Conservation (phyloP, 108 stramenopile species). For the Pseudonitzschia pungens region DNA sequence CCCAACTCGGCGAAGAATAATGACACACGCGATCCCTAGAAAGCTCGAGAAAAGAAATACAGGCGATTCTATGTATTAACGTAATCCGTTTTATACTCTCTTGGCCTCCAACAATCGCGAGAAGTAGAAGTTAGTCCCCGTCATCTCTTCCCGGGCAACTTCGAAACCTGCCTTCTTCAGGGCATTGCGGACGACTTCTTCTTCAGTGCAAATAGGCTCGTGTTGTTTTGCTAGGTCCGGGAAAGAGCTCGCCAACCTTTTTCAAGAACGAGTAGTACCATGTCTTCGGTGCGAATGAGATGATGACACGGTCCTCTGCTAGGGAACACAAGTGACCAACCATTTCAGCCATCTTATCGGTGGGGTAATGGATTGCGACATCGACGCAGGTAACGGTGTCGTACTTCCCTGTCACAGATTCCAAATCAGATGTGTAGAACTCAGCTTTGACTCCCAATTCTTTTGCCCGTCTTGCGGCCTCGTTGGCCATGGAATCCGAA, state of each 20-base stretch:
- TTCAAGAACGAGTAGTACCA: slow-evolving; percentile 93
- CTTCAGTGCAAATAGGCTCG: slow-evolving; percentile 95
- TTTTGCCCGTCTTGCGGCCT: slow-evolving; percentile 86
- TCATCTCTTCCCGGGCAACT: slow-evolving; percentile 90
- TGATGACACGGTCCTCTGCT: slow-evolving; percentile 81
- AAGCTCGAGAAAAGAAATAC: neutral
- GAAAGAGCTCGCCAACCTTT: slow-evolving; percentile 95
- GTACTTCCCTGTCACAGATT: slow-evolving; percentile 87
- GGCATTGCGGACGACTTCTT: slow-evolving; percentile 80
- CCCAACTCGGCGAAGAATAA: too few relatives aligned
- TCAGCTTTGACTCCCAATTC: slow-evolving; percentile 78
- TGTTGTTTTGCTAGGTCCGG: slow-evolving; percentile 95
- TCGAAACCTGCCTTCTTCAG: slow-evolving; percentile 85
- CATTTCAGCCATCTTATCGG: slow-evolving; percentile 94
- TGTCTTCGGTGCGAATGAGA: slow-evolving; percentile 96
- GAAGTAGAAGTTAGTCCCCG: slow-evolving; percentile 96
- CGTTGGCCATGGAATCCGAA: slow-evolving; percentile 90
- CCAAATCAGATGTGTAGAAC: slow-evolving; percentile 94
- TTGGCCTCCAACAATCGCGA: slow-evolving; percentile 93
- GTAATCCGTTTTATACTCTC: slow-evolving; percentile 34
- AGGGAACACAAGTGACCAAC: slow-evolving; percentile 85
- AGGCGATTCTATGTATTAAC: neutral
- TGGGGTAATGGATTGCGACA: slow-evolving; percentile 98
- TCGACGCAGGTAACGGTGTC: slow-evolving; percentile 96
- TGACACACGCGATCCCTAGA: too few relatives aligned